A percentile compares a stretch with the other conserved stretches of the same genome.
Evolutionary conservation across 768 basidiomycete genomes (phyloP).

Genomic region (Boletus reticulatus): DNA sequence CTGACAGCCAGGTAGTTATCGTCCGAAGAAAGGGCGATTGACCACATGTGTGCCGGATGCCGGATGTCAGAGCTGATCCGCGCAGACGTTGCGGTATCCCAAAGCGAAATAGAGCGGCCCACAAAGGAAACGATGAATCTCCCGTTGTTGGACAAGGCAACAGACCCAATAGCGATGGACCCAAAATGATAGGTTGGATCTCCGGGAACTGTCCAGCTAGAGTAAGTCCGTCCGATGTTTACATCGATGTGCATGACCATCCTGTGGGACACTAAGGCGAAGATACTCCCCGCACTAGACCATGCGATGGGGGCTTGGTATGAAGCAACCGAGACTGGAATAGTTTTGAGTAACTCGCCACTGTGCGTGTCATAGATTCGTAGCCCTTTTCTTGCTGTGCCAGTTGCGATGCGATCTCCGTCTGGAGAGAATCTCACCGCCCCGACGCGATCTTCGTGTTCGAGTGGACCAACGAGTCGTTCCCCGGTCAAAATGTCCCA

Average conservation of each 20-base stretch:
- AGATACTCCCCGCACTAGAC: background rate
- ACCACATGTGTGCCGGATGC: background rate
- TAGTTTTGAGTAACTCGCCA: background rate
- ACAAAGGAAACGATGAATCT: background rate
- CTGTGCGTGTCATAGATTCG: background rate
- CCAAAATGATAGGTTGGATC: background rate
- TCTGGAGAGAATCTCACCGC: slow-evolving; percentile 7
- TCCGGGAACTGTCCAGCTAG: background rate
- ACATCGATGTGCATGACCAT: background rate
- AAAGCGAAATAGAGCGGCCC: background rate
- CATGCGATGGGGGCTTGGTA: background rate
- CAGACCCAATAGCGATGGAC: background rate
- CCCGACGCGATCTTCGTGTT: background rate
- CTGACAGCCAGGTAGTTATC: background rate
- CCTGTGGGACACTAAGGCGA: background rate
- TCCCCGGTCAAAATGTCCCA: slow-evolving; percentile 1
- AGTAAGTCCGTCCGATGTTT: background rate
- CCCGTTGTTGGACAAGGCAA: background rate
- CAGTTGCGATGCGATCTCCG: background rate
- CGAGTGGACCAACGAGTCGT: background rate
- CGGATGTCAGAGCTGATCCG: background rate
- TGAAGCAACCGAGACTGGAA: background rate
- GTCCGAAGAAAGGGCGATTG: slow-evolving; percentile 3
- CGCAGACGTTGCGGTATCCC: background rate
- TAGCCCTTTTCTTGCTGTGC: background rate